Base-by-base conservation (phyloP, 805 yeast species). In the Candida caryicola region DNA sequence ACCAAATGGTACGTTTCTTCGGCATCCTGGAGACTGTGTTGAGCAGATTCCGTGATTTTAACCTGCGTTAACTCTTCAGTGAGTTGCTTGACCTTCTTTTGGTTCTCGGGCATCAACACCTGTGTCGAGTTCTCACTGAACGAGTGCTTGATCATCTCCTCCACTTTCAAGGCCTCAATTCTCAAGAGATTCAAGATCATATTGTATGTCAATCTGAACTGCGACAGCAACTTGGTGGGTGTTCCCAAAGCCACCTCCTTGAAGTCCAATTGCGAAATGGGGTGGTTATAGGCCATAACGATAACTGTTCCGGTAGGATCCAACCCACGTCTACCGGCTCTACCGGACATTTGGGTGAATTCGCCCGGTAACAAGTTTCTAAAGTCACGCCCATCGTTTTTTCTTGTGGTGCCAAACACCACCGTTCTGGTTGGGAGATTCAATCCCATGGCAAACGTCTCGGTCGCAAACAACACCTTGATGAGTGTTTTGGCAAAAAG, bases 401-500 rank as follows among this genome's bases (percentile, higher is more conserved):
- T 93, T 48, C 91, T 69, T 34, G 84, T 66, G 33, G 84, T 87
- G 45, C 88, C 77, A 59, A 93, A 93, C 1, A 91, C 90, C 25
- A 93, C 99, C 0, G 99, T 93, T 65, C 96, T 81, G 0, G 99
- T 91, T 9, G 99, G 99, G 55, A 93, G 69, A 57, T 93, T 93
- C 57, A 93, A 75, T 10, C 99, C 99, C 98, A 93, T 93, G 5
- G 99, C 98, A 71, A 93, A 91, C 0, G 99, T 93, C 61, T 93
- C 99, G 0, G 99, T 93, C 0, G 99, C 98, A 67, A 93, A 93
- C 36, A 93, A 66, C 1, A 91, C 93, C 59, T 89, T 90, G 31
- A 93, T 85, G 36, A 91, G 70, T 0, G 95, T 82, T 50, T 79
- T 82, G 0, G 97, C 81, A 65, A 93, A 93, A 33, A 93, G 64